Base-by-base conservation (phyloP, 441 rosid species). In the Mallotus repandus region DNA sequence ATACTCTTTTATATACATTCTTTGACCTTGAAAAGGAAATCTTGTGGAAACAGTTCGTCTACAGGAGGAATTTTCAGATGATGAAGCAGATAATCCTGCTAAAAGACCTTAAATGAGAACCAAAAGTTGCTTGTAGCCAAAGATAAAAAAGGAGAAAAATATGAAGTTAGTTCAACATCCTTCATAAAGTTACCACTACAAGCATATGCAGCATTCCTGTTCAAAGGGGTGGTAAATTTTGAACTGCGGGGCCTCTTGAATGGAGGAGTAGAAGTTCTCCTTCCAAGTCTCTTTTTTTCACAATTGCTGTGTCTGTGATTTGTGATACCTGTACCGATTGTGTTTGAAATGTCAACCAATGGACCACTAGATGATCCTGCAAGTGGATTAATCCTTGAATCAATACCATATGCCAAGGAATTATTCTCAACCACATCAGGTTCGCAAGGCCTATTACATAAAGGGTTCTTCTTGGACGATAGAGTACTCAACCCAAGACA, bases 231-330 rank as follows among this genome's bases (percentile, higher is more conserved):
- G 38, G 79, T 82, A 78, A 87, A 87, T 71, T 86, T 83, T 63
- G 94, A 86, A 83, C 71, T 85, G 64, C 97, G 89, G 18, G 99
- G 98, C 84, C 79, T 90, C 86, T 93, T 96, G 82, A 91, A 96
- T 71, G 94, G 91, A 74, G 97, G 82, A 61, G 77, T 59, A 45
- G 81, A 88, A 71, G 59, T 73, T 46, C 71, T 73, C 19, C 76
- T 77, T 55, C 77, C 78, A 50, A 75, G 45, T 71, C 68, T 82
- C 77, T 72, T 82, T 74, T 70, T 84, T 56, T 81, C 83, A 50
- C 60, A 18, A 67, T 54, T 71, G 68, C 46, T 60, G 16, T 70
- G 80, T n/a, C 52, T 32, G 16, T 54, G 60, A 55, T 77, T 63
- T 55, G 76, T 70, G 75, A 70, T 71, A 69, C 64, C 45, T 56